Evolutionary conservation across 1,139 yeast genomes (phyloP).

Genomic region (Groenewaldozyma sp.): DNA sequence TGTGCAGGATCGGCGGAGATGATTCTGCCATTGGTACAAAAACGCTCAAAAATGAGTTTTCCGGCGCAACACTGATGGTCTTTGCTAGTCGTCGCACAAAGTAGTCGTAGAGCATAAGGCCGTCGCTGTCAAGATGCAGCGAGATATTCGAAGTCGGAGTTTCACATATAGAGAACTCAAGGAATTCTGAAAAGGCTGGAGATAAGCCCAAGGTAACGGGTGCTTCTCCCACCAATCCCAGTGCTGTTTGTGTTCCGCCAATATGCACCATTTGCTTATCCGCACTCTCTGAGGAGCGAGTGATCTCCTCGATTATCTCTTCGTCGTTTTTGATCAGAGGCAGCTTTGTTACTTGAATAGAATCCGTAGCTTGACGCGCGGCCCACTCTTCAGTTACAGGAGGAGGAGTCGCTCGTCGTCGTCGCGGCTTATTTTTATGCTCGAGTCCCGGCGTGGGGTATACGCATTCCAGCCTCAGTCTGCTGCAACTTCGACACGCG

Average conservation of each 20-base stretch:
- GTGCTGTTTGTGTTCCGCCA: too few relatives aligned
- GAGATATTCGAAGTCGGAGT: constrained; percentile 4
- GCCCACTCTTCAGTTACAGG: not conserved
- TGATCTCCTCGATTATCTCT: too few relatives aligned
- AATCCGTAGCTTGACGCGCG: too few relatives aligned
- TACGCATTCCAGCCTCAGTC: constrained; percentile 46
- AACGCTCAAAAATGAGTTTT: constrained; percentile 60
- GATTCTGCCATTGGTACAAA: constrained; percentile 69
- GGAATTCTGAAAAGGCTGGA: too few relatives aligned
- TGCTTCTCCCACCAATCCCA: too few relatives aligned
- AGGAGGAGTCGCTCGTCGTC: not conserved
- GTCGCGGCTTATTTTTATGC: constrained; percentile 31
- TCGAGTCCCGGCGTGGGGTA: constrained; percentile 47
- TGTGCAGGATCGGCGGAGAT: constrained; percentile 58
- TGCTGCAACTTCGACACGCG: constrained; percentile 46
- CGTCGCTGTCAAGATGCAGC: constrained; percentile 35
- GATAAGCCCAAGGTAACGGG: too few relatives aligned
- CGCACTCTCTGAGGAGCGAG: too few relatives aligned
- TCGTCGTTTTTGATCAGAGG: too few relatives aligned
- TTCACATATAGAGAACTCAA: not conserved
- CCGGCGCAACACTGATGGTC: constrained; percentile 50
- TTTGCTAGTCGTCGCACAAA: constrained; percentile 52
- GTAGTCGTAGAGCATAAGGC: constrained; percentile 49
- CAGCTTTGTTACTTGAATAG: too few relatives aligned
- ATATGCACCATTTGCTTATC: too few relatives aligned